phyloP scores from a whole-genome alignment of 768 basidiomycete genomes.

The Leccinum disarticulatum region DNA sequence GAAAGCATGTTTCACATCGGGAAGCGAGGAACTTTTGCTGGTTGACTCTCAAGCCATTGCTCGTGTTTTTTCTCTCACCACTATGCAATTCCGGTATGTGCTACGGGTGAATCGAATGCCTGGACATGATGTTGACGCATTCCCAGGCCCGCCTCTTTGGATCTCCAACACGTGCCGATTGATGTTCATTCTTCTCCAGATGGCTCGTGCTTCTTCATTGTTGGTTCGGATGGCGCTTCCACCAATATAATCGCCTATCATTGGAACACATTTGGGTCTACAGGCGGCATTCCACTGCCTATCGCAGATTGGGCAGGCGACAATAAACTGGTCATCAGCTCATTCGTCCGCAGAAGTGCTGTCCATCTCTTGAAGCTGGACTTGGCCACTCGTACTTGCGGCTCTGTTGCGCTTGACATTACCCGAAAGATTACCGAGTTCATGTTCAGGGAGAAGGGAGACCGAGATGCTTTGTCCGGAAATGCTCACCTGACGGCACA shows the following conservation, averaged over 20 bases:
- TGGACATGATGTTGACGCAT: neutral
- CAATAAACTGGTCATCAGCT: slow-evolving; percentile 39
- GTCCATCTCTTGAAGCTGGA: slow-evolving; percentile 49
- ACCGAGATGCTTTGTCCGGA: slow-evolving; percentile 20
- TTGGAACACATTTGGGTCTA: slow-evolving; percentile 57
- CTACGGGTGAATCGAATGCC: neutral
- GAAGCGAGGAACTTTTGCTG: slow-evolving; percentile 53
- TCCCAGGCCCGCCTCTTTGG: slow-evolving; percentile 45
- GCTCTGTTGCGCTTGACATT: slow-evolving; percentile 51
- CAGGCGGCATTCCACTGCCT: slow-evolving; percentile 40
- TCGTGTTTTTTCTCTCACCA: slow-evolving; percentile 52
- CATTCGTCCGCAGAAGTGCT: slow-evolving; percentile 41
- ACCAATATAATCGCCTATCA: slow-evolving; percentile 44
- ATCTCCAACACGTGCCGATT: slow-evolving; percentile 35
- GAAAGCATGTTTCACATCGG: slow-evolving; percentile 44
- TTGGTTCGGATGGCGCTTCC: slow-evolving; percentile 23
- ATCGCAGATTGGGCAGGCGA: slow-evolving; percentile 30
- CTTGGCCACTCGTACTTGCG: slow-evolving; percentile 30
- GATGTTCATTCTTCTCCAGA: slow-evolving; percentile 50
- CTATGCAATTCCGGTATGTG: slow-evolving; percentile 53
- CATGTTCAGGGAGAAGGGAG: slow-evolving; percentile 48
- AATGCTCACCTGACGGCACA: slow-evolving; percentile 32
- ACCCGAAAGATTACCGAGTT: slow-evolving; percentile 57
- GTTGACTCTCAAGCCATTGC: slow-evolving; percentile 45
- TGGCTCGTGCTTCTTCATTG: slow-evolving; percentile 49